Base-by-base conservation (phyloP, 2,329 filamentous ascomycete genomes). In the Coniochaeta pulveracea region DNA sequence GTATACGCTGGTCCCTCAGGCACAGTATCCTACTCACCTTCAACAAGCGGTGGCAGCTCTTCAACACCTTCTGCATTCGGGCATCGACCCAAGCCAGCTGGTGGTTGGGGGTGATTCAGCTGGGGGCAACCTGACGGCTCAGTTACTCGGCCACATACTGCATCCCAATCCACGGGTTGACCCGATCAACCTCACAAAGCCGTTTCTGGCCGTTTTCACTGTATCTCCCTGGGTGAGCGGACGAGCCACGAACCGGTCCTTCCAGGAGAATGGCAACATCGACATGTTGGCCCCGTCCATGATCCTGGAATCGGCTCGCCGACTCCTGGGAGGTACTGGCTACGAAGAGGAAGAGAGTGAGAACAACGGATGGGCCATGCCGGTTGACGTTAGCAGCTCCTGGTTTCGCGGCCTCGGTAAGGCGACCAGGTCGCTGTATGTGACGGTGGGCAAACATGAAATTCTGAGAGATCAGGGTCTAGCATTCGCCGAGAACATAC, bases 51-150 rank as follows among this genome's bases (percentile, higher is more conserved):
- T 39, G 10, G 47, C 46, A 3, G 56, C 49, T 2, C 44, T 59
- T 5, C 41, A 43, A 1, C 43, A 48, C n/a, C 26, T 59, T 2
- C 39, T 58, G 2, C 38, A 40, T 0, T 38, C 44, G 2, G 57
- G 56, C 4, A 38, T 56, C 27, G 25, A 25, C 5, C 47, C 56
- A 0, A 34, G 39, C 3, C 43, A 58, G 31, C 42, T 60, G 9
- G 39, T 56, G 28, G 33, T 59, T 7, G 56, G 56, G 4, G 55
- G 55, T 3, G 56, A 60, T 32, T 58, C 56, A 9, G 55, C 55
- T 0, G 56, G 56, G 10, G 56, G 49, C 0, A 57, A 58, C 35
- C 30, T 60, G 19, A 45, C 50, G 1, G 38, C 44, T 9, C 50
- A 55, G 38, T 33, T 58, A 6, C 37, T 58, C 8, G 37, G 47